These are phyloP conservation scores for Stephanodiscus triporus DNA, from an alignment of 108 stramenopile genomes.

Conservation along the genomic window DNA sequence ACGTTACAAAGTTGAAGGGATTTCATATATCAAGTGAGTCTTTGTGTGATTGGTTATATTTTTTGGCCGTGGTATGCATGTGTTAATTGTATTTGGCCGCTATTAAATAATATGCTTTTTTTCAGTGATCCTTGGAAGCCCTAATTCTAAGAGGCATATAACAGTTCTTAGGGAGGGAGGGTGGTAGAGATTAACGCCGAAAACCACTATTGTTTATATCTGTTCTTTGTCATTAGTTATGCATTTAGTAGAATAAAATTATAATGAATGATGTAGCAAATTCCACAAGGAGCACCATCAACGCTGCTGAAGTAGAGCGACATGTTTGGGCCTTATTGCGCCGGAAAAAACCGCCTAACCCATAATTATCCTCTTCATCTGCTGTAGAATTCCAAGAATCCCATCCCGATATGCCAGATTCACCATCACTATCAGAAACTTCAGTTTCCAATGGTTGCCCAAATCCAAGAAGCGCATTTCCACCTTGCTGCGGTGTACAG, in stretches of 20 bases:
- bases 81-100: background rate
- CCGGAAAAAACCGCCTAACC: background rate
- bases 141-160: background rate
- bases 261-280: background rate
- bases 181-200: background rate
- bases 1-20: slow-evolving; percentile 7
- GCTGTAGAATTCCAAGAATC: background rate
- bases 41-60: background rate
- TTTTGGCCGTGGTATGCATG: background rate
- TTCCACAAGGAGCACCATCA: background rate
- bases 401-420: background rate
- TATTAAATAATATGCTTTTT: too few species aligned
- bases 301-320: background rate
- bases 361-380: background rate
- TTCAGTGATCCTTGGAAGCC: slow-evolving; percentile 9
- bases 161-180: background rate
- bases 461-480: slow-evolving; percentile 17
- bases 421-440: slow-evolving; percentile 28
- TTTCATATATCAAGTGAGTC: slow-evolving; percentile 10
- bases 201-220: background rate
- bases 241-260: background rate
- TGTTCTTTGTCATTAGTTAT: background rate
- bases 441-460: slow-evolving; percentile 25
- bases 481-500: slow-evolving; percentile 48
- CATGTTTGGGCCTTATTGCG: slow-evolving; percentile 1